A percentile compares a stretch with the other conserved stretches of the same genome.
Evolutionary conservation across 371 early-diverging fungal genomes (phyloP).

Genomic region (Mucor piriformis): DNA sequence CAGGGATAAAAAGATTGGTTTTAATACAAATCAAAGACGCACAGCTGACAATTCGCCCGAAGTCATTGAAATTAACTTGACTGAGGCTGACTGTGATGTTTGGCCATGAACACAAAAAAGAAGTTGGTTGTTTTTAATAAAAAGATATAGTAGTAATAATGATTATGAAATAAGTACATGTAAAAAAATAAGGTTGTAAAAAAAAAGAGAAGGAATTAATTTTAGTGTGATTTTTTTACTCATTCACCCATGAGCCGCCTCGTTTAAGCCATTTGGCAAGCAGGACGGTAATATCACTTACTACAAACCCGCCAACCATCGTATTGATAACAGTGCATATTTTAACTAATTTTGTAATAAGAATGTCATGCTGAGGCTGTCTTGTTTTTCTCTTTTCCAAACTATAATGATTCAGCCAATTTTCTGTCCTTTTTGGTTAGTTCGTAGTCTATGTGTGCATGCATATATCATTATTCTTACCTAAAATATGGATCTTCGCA

Average conservation of each 20-base stretch:
- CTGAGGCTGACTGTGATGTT: conserved; percentile 30
- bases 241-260: conserved; percentile 54
- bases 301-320: conserved; percentile 49
- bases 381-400: conserved; percentile 23
- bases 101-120: conserved; percentile 24
- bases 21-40: not conserved
- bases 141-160: not conserved
- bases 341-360: conserved; percentile 36
- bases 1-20: conserved; percentile 9
- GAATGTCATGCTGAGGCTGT: conserved; percentile 32
- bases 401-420: conserved; percentile 43
- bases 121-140: no score
- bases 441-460: no score
- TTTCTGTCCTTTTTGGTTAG: no score
- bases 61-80: conserved; percentile 28
- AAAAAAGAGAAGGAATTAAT: no score
- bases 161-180: conserved; percentile 5
- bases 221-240: conserved; percentile 24
- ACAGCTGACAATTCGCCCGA: conserved; percentile 3
- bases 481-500: conserved; percentile 39
- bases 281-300: conserved; percentile 48
- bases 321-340: conserved; percentile 41
- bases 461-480: conserved; percentile 15
- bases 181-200: not conserved
- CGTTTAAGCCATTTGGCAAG: conserved; percentile 58